Evolutionary conservation across 2,329 filamentous ascomycete genomes (phyloP).

Genomic region (Aspergillus clavatus): DNA sequence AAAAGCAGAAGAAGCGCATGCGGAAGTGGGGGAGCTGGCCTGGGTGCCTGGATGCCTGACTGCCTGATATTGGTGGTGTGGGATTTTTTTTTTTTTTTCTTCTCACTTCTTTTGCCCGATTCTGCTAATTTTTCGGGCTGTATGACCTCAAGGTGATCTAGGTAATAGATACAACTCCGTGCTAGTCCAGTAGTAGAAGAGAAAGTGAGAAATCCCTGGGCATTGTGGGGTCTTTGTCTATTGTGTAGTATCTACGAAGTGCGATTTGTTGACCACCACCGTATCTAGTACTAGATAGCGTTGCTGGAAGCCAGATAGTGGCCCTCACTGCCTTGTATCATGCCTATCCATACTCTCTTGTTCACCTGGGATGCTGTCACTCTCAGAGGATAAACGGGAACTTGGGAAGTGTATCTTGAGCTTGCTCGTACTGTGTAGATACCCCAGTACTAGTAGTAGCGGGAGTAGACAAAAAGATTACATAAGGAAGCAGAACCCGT

Average conservation of each 20-base stretch:
- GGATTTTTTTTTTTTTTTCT: not conserved
- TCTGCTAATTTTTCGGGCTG: not conserved
- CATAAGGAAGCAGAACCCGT: not conserved
- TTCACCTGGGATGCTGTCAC: no score
- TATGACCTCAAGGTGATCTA: no score
- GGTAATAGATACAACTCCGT: no score
- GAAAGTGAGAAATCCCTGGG: not conserved
- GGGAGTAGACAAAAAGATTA: not conserved
- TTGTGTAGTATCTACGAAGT: not conserved
- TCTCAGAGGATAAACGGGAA: no score
- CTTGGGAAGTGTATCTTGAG: no score
- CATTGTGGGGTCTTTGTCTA: not conserved
- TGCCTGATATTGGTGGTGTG: not conserved
- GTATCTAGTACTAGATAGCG: no score
- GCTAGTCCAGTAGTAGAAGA: no score
- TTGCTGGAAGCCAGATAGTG: no score
- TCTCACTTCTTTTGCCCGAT: not conserved
- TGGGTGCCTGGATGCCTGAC: not conserved
- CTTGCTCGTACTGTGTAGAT: no score
- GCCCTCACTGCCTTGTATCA: no score
- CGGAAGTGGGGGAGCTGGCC: conserved; percentile 14
- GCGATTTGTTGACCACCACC: no score
- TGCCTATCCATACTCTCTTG: no score
- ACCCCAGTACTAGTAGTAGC: not conserved
- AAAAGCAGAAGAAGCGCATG: conserved; percentile 16